Base-by-base conservation (phyloP, 169 alveolate species). In the Plasmodium berghei region DNA sequence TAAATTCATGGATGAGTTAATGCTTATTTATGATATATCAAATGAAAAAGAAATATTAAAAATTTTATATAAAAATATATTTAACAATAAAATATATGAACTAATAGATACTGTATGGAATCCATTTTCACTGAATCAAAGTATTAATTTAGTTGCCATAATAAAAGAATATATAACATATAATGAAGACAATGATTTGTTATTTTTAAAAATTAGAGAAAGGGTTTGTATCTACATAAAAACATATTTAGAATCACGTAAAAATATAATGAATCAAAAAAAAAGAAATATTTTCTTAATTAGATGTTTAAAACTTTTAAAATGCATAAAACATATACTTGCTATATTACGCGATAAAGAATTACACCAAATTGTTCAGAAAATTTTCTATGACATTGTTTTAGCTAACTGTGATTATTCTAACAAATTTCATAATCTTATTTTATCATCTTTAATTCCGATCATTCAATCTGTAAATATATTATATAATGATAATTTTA, bases 241-340 rank as follows among this genome's bases (percentile, higher is more conserved):
- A 26, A 72, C 80, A 5, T 71, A 70, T 86, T 86, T 86, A 34
- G 73, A 86, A 12, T 40, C 87, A 4, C 54, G 72, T 86, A 69
- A 59, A 86, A 69, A 70, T 28, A 59, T 71, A 86, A 59, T 28
- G 45, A 86, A 49, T 45, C 61, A 22, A 56, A 69, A 72, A 49
- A 86, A 86, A 28, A 86, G 62, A 86, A 56, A 86, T 34, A 58
- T 86, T 28, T 70, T 86, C 64, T 40, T 86, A 86, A 86, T 71
- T 75, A 86, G 91, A 52, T 70, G 91, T 71, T 86, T 86, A 58
- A 86, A 86, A 63, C 16, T 86, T 40, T 59, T 86, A 18, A 86
- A 70, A 28, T 58, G 75, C 61, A 22, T 71, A 34, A 86, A 63
- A 55, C 54, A 66, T 54, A 59, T 86, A 55, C 14, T 86, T 24